A percentile compares a stretch with the other conserved stretches of the same genome.
These are phyloP conservation scores for Allium fistulosum DNA, from an alignment of 106 monocot species.

Conservation along the genomic window DNA sequence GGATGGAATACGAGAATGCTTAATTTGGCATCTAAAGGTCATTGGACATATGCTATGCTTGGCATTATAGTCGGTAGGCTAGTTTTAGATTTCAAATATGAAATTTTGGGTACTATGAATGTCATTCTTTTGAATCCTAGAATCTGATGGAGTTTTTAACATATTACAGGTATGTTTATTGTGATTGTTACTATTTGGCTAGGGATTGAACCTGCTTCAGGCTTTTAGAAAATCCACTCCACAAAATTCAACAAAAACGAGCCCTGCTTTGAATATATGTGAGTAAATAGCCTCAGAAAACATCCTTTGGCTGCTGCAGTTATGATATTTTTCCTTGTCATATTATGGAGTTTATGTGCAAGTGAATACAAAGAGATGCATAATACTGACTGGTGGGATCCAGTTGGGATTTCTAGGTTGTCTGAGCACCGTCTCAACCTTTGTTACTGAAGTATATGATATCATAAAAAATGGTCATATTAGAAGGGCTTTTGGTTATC, in stretches of 20 bases:
- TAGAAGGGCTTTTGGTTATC: no score
- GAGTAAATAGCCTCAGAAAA: conserved; percentile 21
- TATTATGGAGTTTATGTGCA: no score
- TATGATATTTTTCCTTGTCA: conserved; percentile 24
- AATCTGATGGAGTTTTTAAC: background rate
- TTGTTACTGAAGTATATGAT: no score
- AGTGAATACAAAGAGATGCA: no score
- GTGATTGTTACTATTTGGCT: conserved; percentile 53
- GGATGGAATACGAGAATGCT: conserved; percentile 98
- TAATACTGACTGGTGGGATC: no score
- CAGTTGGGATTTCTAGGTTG: no score
- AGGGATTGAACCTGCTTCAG: conserved; percentile 52
- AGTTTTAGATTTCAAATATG: background rate
- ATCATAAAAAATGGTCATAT: no score
- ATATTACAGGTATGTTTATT: conserved; percentile 49
- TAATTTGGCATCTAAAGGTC: conserved; percentile 48
- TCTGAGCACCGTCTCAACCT: no score
- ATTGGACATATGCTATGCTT: conserved; percentile 58
- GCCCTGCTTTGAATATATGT: conserved; percentile 17
- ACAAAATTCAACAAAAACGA: conserved; percentile 7
- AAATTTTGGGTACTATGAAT: background rate
- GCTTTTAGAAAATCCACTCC: conserved; percentile 21
- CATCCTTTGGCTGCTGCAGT: conserved; percentile 21
- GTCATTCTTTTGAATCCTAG: background rate
- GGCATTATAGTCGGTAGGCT: conserved; percentile 71